phyloP scores from a whole-genome alignment of 2,329 filamentous ascomycete species.

The Hypoxylon sp. region DNA sequence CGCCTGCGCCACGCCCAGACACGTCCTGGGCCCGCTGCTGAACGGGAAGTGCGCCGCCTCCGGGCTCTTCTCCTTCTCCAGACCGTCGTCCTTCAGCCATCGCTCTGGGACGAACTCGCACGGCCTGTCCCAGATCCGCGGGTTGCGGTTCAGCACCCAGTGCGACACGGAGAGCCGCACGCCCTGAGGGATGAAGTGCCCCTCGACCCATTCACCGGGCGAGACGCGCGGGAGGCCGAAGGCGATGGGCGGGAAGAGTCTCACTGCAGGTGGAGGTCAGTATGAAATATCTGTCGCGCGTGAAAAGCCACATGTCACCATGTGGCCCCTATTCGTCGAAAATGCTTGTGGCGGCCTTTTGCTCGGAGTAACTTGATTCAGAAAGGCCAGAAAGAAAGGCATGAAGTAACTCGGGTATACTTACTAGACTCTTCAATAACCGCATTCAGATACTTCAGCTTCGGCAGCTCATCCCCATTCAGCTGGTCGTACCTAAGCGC shows the following conservation, averaged over 20 bases:
- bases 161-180: constrained; percentile 40
- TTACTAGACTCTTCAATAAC: constrained; percentile 45
- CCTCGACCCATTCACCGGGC: constrained; percentile 45
- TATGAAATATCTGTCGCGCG: not conserved
- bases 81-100: constrained; percentile 37
- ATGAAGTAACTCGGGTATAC: not conserved
- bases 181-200: constrained; percentile 43
- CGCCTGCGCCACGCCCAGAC: constrained; percentile 45
- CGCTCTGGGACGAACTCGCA: constrained; percentile 45
- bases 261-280: constrained; percentile 25
- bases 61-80: constrained; percentile 3
- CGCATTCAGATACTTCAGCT: constrained; percentile 42
- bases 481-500: constrained; percentile 47
- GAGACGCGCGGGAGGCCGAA: constrained; percentile 46
- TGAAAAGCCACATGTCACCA: not conserved
- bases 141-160: constrained; percentile 44
- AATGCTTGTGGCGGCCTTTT: too few species aligned
- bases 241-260: constrained; percentile 43
- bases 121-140: constrained; percentile 40
- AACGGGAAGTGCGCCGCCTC: constrained; percentile 41
- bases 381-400: not conserved
- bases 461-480: constrained; percentile 31
- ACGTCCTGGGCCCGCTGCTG: constrained; percentile 43
- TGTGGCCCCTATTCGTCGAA: not conserved
- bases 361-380: not conserved